Evolutionary conservation across 2,329 filamentous ascomycete species (phyloP), one percentile per base, ranked within the genome.

Genomic region (Davidsoniella neocaledoniae): DNA sequence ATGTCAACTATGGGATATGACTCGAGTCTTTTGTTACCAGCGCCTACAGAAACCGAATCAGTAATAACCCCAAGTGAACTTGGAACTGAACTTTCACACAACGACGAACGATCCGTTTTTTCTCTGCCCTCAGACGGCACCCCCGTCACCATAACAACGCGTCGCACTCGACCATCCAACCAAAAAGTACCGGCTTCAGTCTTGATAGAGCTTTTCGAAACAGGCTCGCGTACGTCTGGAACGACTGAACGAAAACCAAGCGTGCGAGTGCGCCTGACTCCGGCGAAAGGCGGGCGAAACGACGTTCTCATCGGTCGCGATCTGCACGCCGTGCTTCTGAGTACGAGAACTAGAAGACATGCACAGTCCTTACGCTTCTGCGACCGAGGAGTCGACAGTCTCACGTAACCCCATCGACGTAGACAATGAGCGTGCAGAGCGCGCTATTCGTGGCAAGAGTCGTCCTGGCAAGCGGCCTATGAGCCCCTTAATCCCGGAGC

Each of bases 171-270:
- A 38, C 19, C 23, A 49, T 48, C 38, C 54, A 94, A 86, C 43
- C 87, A 94, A 68, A 33, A 33, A 12, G 29, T 33, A 4, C 29
- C 29, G 29, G 94, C 88, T 37, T 93, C 86, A 51, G 72, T 95
- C 56, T 72, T 95, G 58, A 95, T 95, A 59, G 88, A 95, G 67
- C 94, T 94, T 65, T 95, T 93, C 60, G 88, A 94, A 66, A 84
- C 57, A 41, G 60, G 61, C 50, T 65, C 71, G 51, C 69, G 70
- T 55, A 62, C 66, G n/a, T 63, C 66, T 40, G 68, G 74, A 51
- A 71, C 71, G 58, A 70, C 71, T 57, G 74, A 78, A 57, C 81
- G 83, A 58, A 80, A 83, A 57, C 87, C 88, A 10, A 94, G 86
- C 62, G 86, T 95, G 49, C 76, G 75, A 60, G 72, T 83, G 64